Conservation (phyloP, 2,329 filamentous ascomycete genomes). For the Sporothrix protearum region DNA sequence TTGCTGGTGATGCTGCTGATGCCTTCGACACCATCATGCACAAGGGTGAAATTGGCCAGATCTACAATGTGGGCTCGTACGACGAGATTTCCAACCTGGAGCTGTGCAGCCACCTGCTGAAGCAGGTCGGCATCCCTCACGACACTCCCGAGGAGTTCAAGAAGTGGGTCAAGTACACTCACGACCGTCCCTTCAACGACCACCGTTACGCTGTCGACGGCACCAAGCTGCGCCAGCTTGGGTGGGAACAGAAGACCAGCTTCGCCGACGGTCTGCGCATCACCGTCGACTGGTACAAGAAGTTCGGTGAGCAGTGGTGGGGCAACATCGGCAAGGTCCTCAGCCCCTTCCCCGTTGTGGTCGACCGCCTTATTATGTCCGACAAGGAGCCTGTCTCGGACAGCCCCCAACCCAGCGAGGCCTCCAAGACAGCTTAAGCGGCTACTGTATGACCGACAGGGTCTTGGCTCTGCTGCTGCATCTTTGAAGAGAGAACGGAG, state of each 20-base stretch:
- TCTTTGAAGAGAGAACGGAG: not conserved
- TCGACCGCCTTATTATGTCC: slow-evolving; percentile 51
- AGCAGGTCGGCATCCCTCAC: slow-evolving; percentile 56
- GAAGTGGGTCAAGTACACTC: slow-evolving; percentile 68
- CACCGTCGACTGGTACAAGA: slow-evolving; percentile 68
- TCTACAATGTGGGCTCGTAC: slow-evolving; percentile 77
- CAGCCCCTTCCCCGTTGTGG: slow-evolving; percentile 63
- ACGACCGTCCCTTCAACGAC: slow-evolving; percentile 76
- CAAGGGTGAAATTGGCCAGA: slow-evolving; percentile 67
- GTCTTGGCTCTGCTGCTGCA: not conserved
- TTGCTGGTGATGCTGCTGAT: slow-evolving; percentile 73
- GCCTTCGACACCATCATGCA: slow-evolving; percentile 82
- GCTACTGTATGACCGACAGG: not conserved
- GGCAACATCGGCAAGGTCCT: slow-evolving; percentile 66
- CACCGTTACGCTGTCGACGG: slow-evolving; percentile 69
- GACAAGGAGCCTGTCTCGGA: slow-evolving; percentile 44
- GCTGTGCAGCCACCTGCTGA: slow-evolving; percentile 62
- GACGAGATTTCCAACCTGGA: slow-evolving; percentile 74
- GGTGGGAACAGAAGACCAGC: slow-evolving; percentile 65
- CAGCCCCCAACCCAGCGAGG: slow-evolving; percentile 31
- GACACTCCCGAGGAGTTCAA: slow-evolving; percentile 51
- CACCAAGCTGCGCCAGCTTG: slow-evolving; percentile 62
- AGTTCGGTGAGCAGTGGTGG: slow-evolving; percentile 67
- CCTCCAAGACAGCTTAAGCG: slow-evolving; percentile 6
- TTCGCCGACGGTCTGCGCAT: slow-evolving; percentile 61